A percentile compares a stretch with the other conserved stretches of the same genome.
phyloP scores from a whole-genome alignment of 108 stramenopile species.

The Mediolabrus comicus region DNA sequence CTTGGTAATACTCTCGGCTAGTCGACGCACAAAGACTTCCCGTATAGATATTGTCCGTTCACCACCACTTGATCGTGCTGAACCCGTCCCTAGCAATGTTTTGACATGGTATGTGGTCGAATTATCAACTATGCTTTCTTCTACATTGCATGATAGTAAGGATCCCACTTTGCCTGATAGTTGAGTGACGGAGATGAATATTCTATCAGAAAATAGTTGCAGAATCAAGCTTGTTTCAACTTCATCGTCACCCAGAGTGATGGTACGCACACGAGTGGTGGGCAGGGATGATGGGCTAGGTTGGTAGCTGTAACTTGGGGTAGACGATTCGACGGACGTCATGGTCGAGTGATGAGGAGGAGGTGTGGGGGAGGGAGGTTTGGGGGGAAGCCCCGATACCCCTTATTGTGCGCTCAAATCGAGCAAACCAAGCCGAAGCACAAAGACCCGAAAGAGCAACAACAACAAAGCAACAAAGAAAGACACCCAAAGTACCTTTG shows the following conservation, averaged over 20 bases:
- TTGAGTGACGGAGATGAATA: conserved; percentile 39
- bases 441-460: too few species aligned
- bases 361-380: too few species aligned
- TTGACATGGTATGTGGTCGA: conserved; percentile 42
- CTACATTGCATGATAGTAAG: conserved; percentile 30
- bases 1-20: conserved; percentile 26
- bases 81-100: conserved; percentile 32
- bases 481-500: too few species aligned
- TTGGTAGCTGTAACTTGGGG: conserved; percentile 2
- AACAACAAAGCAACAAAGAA: too few species aligned
- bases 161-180: conserved; percentile 41
- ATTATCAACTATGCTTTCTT: conserved; percentile 45
- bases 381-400: too few species aligned
- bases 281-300: conserved; percentile 34
- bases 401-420: too few species aligned
- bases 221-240: conserved; percentile 19
- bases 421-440: too few species aligned
- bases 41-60: conserved; percentile 19
- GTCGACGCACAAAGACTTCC: conserved; percentile 33
- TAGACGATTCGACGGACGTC: not conserved
- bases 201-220: conserved; percentile 42
- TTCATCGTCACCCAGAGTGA: conserved; percentile 12
- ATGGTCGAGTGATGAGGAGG: not conserved
- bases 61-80: conserved; percentile 1
- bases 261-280: conserved; percentile 27